These are phyloP conservation scores for Boletellus sp. DNA, from an alignment of 768 basidiomycete species.

Conservation along the genomic window DNA sequence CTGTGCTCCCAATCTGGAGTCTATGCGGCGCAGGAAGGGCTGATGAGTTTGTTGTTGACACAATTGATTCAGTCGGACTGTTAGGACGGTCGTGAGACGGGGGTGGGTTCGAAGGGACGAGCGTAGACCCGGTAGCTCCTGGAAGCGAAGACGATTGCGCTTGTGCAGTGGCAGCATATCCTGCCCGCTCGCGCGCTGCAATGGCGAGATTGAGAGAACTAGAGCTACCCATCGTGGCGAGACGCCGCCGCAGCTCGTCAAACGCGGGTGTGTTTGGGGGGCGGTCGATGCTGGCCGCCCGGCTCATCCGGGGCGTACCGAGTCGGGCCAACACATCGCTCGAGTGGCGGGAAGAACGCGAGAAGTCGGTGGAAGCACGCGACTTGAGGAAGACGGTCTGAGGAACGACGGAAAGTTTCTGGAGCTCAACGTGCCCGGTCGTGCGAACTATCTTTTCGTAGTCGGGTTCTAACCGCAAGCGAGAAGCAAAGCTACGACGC, in stretches of 20 bases:
- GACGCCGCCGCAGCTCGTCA: constrained; percentile 72
- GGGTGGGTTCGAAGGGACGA: constrained; percentile 23
- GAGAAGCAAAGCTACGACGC: constrained; percentile 56
- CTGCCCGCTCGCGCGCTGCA: constrained; percentile 44
- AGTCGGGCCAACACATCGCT: constrained; percentile 42
- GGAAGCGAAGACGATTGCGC: constrained; percentile 14
- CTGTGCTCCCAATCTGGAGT: constrained; percentile 66
- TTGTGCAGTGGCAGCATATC: constrained; percentile 15
- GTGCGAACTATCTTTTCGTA: constrained; percentile 60
- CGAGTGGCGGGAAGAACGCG: constrained; percentile 41
- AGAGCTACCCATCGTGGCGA: constrained; percentile 75
- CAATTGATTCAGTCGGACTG: constrained; percentile 81
- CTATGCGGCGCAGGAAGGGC: constrained; percentile 55
- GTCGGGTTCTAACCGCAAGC: constrained; percentile 60
- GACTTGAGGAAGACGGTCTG: constrained; percentile 85
- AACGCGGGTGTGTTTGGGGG: constrained; percentile 53
- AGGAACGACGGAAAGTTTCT: constrained; percentile 84
- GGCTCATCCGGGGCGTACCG: constrained; percentile 48
- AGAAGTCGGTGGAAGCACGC: constrained; percentile 35
- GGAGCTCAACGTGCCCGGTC: constrained; percentile 69
- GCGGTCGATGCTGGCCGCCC: constrained; percentile 47
- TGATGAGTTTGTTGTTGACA: constrained; percentile 67
- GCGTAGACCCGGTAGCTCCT: constrained; percentile 3
- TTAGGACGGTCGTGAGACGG: constrained; percentile 49
- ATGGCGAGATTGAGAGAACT: constrained; percentile 49